phyloP scores from a whole-genome alignment of 2,329 filamentous ascomycete species.

The Hirsutella thompsonii region DNA sequence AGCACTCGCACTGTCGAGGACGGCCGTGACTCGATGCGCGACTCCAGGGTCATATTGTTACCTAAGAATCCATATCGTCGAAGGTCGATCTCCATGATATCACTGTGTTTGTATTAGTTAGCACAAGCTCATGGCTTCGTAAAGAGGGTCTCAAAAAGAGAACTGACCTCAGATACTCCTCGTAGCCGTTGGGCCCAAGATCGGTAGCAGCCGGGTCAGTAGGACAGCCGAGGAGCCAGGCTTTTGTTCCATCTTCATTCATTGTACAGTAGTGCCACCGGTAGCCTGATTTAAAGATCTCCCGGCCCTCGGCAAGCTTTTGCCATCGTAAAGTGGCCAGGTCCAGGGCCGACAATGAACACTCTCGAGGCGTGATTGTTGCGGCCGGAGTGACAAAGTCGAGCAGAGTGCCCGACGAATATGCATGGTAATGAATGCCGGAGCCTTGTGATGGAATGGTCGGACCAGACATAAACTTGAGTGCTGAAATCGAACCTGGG shows the following conservation, averaged over 20 bases:
- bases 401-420: conserved; percentile 81
- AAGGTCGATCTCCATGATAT: conserved; percentile 88
- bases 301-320: conserved; percentile 83
- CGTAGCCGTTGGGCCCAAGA: conserved; percentile 56
- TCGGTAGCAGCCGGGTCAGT: conserved; percentile 56
- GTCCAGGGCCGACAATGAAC: conserved; percentile 80
- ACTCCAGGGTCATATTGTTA: conserved; percentile 52
- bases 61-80: conserved; percentile 84
- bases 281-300: conserved; percentile 85
- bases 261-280: conserved; percentile 98
- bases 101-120: conserved; percentile 27
- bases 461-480: conserved; percentile 73
- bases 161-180: conserved; percentile 65
- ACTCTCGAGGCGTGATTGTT: conserved; percentile 75
- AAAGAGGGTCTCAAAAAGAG: too few relatives aligned
- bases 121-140: neutral
- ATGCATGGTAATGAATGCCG: conserved; percentile 90
- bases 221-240: conserved; percentile 89
- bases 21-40: conserved; percentile 35
- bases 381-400: conserved; percentile 91
- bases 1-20: conserved; percentile 31
- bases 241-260: conserved; percentile 89
- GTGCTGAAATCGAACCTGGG: conserved; percentile 76
- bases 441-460: conserved; percentile 80
- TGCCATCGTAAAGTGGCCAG: conserved; percentile 84